phyloP scores from a whole-genome alignment of 768 basidiomycete species.

The Boletellus ananiceps region DNA sequence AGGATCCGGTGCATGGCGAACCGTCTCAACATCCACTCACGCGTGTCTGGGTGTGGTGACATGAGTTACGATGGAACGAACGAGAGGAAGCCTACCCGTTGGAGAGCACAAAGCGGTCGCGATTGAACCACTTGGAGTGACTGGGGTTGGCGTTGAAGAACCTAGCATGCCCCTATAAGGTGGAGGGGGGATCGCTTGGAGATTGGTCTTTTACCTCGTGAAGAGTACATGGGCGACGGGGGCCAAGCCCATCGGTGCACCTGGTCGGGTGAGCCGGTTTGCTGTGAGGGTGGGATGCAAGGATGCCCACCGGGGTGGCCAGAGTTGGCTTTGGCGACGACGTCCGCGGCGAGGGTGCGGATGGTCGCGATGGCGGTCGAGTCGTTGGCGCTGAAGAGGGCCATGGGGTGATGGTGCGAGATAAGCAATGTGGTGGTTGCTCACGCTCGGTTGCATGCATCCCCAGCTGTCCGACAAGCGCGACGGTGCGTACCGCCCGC shows the following conservation, averaged over 20 bases:
- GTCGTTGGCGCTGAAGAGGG: conserved; percentile 44
- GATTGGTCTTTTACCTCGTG: conserved; percentile 45
- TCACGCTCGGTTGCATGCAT: conserved; percentile 44
- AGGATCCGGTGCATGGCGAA: not conserved
- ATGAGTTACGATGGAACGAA: conserved; percentile 3
- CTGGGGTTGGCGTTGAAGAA: conserved; percentile 88
- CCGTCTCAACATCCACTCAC: conserved; percentile 39
- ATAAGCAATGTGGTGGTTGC: conserved; percentile 5
- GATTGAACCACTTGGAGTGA: conserved; percentile 91
- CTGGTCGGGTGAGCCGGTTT: conserved; percentile 31
- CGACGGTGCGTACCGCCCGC: conserved; percentile 36
- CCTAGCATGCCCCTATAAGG: conserved; percentile 32
- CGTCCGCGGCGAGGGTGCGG: conserved; percentile 70
- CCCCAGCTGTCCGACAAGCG: conserved; percentile 68
- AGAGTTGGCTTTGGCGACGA: conserved; percentile 85
- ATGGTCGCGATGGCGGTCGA: conserved; percentile 64
- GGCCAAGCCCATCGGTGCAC: conserved; percentile 94
- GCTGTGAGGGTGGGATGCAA: conserved; percentile 5
- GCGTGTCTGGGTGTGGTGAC: conserved; percentile 52
- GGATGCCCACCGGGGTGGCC: conserved; percentile 73
- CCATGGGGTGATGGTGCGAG: conserved; percentile 30
- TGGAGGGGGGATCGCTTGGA: not conserved
- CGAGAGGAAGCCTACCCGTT: conserved; percentile 60
- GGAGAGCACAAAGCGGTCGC: conserved; percentile 95
- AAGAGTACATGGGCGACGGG: conserved; percentile 79